Evolutionary conservation across 2,329 filamentous ascomycete species (phyloP).

Genomic region (Diaporthe sp.): DNA sequence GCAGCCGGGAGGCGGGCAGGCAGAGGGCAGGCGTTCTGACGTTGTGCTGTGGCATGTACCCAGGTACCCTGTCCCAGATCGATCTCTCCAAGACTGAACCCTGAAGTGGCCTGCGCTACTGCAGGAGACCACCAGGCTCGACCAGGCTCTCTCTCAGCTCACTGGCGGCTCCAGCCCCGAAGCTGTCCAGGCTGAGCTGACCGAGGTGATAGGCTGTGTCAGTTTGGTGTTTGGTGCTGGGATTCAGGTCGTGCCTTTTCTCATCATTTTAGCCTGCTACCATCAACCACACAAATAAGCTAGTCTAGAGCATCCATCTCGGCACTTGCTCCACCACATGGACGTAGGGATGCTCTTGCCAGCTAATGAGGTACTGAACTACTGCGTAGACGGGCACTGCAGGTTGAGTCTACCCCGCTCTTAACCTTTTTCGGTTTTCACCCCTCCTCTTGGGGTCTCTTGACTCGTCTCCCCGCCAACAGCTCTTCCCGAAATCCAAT

Average conservation of each 20-base stretch:
- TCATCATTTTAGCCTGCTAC: not conserved
- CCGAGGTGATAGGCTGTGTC: constrained; percentile 20
- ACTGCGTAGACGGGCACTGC: not conserved
- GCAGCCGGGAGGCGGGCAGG: constrained; percentile 17
- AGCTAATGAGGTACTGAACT: not conserved
- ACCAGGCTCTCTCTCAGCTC: constrained; percentile 42
- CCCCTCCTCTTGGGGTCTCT: not conserved
- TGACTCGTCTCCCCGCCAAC: constrained; percentile 30
- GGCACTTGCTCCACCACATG: constrained; percentile 24
- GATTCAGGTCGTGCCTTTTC: not conserved
- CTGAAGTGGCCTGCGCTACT: constrained; percentile 17
- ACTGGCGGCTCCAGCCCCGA: constrained; percentile 47
- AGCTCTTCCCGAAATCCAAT: constrained; percentile 4
- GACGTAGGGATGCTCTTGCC: constrained; percentile 17
- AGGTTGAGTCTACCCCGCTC: constrained; percentile 16
- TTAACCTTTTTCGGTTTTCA: not conserved
- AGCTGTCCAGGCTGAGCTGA: constrained; percentile 42
- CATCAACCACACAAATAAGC: not conserved
- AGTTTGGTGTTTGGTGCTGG: not conserved
- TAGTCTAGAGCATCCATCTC: constrained; percentile 7
- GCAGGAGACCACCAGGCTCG: constrained; percentile 39
- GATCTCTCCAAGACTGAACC: constrained; percentile 29
- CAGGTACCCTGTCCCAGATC: constrained; percentile 5
- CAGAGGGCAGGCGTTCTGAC: not conserved
- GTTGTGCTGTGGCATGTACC: not conserved